phyloP scores from a whole-genome alignment of 495 filamentous ascomycete genomes.

The Trichocladium antarcticum region DNA sequence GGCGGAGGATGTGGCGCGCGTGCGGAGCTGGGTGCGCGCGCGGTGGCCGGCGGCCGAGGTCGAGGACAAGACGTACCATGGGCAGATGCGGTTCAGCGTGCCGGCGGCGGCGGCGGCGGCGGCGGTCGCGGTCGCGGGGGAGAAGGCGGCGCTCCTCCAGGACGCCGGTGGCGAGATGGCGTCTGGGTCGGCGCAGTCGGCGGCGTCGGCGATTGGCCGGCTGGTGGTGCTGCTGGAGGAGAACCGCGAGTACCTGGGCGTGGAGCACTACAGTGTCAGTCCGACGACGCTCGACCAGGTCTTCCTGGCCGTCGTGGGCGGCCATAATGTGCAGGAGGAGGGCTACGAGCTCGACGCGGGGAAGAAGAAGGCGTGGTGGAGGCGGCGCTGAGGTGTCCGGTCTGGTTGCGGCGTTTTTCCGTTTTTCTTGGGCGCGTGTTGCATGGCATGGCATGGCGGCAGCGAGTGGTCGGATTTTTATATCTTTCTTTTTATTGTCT shows the following conservation, averaged over 20 bases:
- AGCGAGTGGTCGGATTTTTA: no score
- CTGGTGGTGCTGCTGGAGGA: conserved; percentile 63
- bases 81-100: conserved; percentile 68
- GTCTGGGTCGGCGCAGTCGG: conserved; percentile 10
- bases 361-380: conserved; percentile 22
- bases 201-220: conserved; percentile 40
- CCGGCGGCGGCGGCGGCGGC: neutral
- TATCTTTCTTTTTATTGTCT: no score
- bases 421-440: no score
- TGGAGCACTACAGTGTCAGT: conserved; percentile 70
- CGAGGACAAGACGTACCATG: conserved; percentile 68
- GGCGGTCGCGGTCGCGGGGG: neutral
- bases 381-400: neutral
- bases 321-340: conserved; percentile 69
- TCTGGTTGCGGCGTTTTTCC: no score
- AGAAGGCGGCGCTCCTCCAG: neutral
- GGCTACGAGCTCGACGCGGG: conserved; percentile 42
- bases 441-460: no score
- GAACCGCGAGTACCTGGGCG: conserved; percentile 50
- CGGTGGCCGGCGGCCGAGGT: conserved; percentile 49
- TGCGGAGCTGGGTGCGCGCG: conserved; percentile 50
- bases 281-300: conserved; percentile 81
- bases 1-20: conserved; percentile 49
- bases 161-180: conserved; percentile 1
- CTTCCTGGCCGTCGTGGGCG: conserved; percentile 68